A percentile compares a stretch with the other conserved stretches of the same genome.
These are phyloP conservation scores for Eucalyptus fibrosa DNA, from an alignment of 345 rosid species.

Conservation along the genomic window DNA sequence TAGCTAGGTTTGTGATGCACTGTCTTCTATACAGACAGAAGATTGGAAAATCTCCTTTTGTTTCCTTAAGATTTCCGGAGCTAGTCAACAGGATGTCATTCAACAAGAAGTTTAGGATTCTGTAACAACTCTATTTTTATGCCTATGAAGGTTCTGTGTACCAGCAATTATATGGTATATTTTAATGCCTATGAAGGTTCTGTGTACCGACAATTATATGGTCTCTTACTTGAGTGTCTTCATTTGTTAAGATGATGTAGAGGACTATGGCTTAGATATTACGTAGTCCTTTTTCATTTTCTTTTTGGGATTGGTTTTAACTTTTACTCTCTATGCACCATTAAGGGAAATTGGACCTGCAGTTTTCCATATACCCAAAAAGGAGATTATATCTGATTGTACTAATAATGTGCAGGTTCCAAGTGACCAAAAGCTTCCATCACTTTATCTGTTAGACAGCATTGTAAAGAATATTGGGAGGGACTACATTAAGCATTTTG, in stretches of 20 bases:
- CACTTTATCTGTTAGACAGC: slow-evolving; percentile 96
- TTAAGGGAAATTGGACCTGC: background rate
- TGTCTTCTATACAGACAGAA: background rate
- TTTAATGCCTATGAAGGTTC: background rate
- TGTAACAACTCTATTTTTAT: background rate
- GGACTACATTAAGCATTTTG: slow-evolving; percentile 87
- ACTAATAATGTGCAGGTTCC: slow-evolving; percentile 77
- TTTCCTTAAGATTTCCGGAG: background rate
- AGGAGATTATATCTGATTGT: slow-evolving; percentile 22
- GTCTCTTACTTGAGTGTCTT: background rate
- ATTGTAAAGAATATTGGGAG: slow-evolving; percentile 96
- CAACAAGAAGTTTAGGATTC: background rate
- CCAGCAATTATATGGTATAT: background rate
- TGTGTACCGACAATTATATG: background rate
- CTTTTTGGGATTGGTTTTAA: background rate
- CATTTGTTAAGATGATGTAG: background rate
- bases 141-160: background rate
- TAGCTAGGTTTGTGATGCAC: background rate
- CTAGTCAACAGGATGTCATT: background rate
- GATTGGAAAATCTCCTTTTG: background rate
- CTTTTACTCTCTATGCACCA: background rate
- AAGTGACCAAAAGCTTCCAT: slow-evolving; percentile 95
- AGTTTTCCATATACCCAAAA: background rate
- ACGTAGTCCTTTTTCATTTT: background rate
- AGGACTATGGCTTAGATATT: background rate